Evolutionary conservation across 1,139 yeast species (phyloP), one percentile per base, ranked within the genome.

Genomic region (Candida sojae): DNA sequence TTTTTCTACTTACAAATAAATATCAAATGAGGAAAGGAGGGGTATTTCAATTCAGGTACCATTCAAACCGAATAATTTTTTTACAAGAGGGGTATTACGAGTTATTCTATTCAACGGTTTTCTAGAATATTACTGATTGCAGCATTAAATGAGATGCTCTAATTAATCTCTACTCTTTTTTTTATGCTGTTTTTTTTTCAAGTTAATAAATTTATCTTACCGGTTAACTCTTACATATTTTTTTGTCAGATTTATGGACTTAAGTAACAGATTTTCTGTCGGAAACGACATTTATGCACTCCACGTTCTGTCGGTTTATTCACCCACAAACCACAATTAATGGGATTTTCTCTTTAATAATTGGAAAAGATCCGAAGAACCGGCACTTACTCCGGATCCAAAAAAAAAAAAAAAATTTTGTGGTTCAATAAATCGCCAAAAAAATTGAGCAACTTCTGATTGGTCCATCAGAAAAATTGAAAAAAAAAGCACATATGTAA

Each of bases 271-370:
- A n/a, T 13, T 29, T 13, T 29, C n/a, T 39, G 32, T 13, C 32
- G 13, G 41, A 23, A 31, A 40, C 43, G 43, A 40, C 43, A 40
- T 40, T 40, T 33, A 11, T 41, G 44, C 26, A 41, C 44, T 41
- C 44, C 44, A 41, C 25, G 44, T 41, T 41, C 33, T 41, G 44
- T 41, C 44, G 17, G 38, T 11, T 26, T 12, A 32, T 12, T 28
- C 33, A 13, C n/a, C 41, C 39, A 36, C 39, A 11, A 12, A 5
- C n/a, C 9, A 11, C 21, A 36, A 36, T 25, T 36, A 36, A 35
- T 33, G 5, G 21, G 21, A 3, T 17, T 2, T 17, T 17, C 10
- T 31, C 33, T 31, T n/a, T 11, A 31, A 21, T 13, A 13, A 9
- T 34, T 5, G 8, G 9, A 36, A 23, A 34, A 34, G 12, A 17